A percentile compares a stretch with the other conserved stretches of the same genome.
phyloP scores from a whole-genome alignment of 164 flowering plant species.

The Hamamelis virginiana region DNA sequence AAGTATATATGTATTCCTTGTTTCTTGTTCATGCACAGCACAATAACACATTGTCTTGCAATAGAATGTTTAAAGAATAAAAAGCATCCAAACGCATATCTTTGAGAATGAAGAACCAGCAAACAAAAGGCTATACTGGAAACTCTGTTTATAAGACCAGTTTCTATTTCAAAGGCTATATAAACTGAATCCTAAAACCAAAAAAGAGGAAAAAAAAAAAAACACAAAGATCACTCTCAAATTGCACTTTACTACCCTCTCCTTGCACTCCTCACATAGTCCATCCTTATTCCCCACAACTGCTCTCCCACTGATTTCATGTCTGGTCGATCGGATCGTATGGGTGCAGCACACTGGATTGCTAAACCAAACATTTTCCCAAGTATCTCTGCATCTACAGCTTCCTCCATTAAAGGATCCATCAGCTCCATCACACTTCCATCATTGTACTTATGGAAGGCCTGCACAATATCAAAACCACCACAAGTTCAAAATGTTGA shows the following conservation, averaged over 20 bases:
- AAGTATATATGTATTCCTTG: too few relatives aligned
- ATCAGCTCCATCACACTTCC: conserved; percentile 46
- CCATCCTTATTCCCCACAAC: conserved; percentile 83
- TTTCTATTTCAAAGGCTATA: too few relatives aligned
- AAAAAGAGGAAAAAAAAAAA: not conserved
- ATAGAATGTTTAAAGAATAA: too few relatives aligned
- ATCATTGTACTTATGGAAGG: conserved; percentile 56
- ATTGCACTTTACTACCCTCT: conserved; percentile 15
- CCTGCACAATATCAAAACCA: conserved; percentile 44
- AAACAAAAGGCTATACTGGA: too few relatives aligned
- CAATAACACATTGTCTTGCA: too few relatives aligned
- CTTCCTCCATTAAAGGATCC: conserved; percentile 74
- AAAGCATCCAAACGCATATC: too few relatives aligned
- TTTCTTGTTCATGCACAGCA: too few relatives aligned
- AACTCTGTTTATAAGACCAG: too few relatives aligned
- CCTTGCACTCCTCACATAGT: conserved; percentile 47
- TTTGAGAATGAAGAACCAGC: too few relatives aligned
- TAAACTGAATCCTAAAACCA: too few relatives aligned
- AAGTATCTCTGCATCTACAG: conserved; percentile 38
- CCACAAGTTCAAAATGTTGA: not conserved
- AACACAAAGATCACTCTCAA: not conserved
- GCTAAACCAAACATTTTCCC: conserved; percentile 69
- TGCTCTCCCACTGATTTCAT: conserved; percentile 87
- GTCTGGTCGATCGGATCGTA: conserved; percentile 75
- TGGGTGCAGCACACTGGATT: conserved; percentile 82